Conservation (phyloP, 768 basidiomycete genomes). For the Lentinula guzmanii region DNA sequence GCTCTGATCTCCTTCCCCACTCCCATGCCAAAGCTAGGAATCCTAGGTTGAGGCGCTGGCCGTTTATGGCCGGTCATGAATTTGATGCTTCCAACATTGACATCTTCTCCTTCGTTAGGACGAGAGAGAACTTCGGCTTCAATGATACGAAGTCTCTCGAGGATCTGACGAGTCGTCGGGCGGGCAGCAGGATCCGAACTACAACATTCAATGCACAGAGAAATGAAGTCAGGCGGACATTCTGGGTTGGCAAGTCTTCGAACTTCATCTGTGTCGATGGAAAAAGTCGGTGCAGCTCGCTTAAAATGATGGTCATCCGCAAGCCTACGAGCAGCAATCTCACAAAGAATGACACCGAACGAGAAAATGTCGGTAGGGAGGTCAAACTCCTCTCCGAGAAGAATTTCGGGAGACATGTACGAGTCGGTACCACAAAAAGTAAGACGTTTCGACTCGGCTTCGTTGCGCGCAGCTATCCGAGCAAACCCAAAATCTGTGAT, state of each 20-base stretch:
- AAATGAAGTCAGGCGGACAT: slow-evolving; percentile 74
- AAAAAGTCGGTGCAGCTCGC: slow-evolving; percentile 74
- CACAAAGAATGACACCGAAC: slow-evolving; percentile 88
- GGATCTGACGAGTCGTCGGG: slow-evolving; percentile 72
- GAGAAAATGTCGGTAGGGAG: slow-evolving; percentile 94
- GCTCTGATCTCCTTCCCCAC: slow-evolving; percentile 54
- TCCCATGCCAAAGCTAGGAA: slow-evolving; percentile 81
- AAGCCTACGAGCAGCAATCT: slow-evolving; percentile 79
- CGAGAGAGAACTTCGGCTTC: slow-evolving; percentile 78
- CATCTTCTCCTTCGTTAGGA: slow-evolving; percentile 56
- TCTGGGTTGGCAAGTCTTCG: slow-evolving; percentile 57
- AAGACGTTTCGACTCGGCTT: slow-evolving; percentile 80
- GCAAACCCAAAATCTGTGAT: slow-evolving; percentile 99
- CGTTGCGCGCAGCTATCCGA: slow-evolving; percentile 87
- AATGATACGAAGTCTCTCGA: slow-evolving; percentile 73
- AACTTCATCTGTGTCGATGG: slow-evolving; percentile 72
- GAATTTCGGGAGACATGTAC: slow-evolving; percentile 97
- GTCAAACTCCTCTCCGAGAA: slow-evolving; percentile 87
- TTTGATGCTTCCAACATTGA: slow-evolving; percentile 81
- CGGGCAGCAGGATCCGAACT: slow-evolving; percentile 56
- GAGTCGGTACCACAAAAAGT: slow-evolving; percentile 89
- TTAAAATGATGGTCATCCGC: slow-evolving; percentile 80
- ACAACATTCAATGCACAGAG: slow-evolving; percentile 76
- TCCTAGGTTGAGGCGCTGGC: slow-evolving; percentile 57
- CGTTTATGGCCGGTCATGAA: slow-evolving; percentile 70